phyloP scores from a whole-genome alignment of 2,329 filamentous ascomycete species.

The Laburnicola sp. region DNA sequence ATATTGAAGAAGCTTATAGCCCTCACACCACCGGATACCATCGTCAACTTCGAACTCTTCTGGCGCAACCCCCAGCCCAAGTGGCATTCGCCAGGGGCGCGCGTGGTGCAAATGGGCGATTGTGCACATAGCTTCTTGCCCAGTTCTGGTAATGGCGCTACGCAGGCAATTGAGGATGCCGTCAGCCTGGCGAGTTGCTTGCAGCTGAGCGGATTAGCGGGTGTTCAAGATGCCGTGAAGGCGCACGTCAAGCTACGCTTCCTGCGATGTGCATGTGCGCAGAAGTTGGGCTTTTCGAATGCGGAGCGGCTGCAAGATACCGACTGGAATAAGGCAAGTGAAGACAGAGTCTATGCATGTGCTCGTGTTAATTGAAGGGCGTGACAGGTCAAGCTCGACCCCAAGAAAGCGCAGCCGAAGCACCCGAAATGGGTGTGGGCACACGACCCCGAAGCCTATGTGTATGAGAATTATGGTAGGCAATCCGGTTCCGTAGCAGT shows the following conservation, averaged over 20 bases:
- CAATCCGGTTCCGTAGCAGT: neutral
- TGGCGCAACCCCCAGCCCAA: constrained; percentile 54
- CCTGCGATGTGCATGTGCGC: constrained; percentile 13
- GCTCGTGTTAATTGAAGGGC: neutral
- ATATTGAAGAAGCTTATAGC: constrained; percentile 10
- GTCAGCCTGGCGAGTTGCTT: constrained; percentile 16
- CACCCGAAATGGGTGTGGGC: constrained; percentile 10
- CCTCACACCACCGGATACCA: constrained; percentile 1
- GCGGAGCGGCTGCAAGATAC: constrained; percentile 8
- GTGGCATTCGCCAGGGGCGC: constrained; percentile 52
- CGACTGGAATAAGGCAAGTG: constrained; percentile 4
- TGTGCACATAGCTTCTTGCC: constrained; percentile 57
- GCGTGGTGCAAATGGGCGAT: constrained; percentile 54
- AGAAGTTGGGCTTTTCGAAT: constrained; percentile 15
- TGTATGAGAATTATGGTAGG: constrained; percentile 11
- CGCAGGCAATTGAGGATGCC: constrained; percentile 55
- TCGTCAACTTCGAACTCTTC: constrained; percentile 56
- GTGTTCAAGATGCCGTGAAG: constrained; percentile 14
- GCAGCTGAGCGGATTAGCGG: constrained; percentile 2
- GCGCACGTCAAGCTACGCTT: constrained; percentile 26
- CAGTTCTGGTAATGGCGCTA: constrained; percentile 54
- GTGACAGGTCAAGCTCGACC: constrained; percentile 4
- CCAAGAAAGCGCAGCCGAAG: constrained; percentile 8
- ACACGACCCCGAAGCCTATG: constrained; percentile 14
- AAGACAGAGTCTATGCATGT: too few species aligned